Conservation (phyloP, 2,329 filamentous ascomycete genomes). For the Pestalotiopsis sp. region DNA sequence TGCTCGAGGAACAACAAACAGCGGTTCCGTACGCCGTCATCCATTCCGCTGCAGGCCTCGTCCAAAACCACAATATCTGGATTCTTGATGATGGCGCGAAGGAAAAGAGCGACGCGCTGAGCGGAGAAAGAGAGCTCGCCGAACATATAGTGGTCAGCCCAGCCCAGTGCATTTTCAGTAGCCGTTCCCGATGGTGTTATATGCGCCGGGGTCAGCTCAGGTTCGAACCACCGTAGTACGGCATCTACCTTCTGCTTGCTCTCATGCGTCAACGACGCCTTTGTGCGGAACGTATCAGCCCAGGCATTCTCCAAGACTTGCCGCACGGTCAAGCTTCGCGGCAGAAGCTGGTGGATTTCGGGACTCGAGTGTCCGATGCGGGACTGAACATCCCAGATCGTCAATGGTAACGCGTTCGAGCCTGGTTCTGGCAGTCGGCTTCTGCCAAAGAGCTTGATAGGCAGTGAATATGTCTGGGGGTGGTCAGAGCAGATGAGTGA, state of each 20-base stretch:
- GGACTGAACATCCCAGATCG: conserved; percentile 88
- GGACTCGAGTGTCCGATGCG: conserved; percentile 92
- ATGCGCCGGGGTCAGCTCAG: conserved; percentile 66
- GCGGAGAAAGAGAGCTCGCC: conserved; percentile 76
- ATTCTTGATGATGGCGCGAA: conserved; percentile 77
- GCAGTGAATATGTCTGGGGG: conserved; percentile 87
- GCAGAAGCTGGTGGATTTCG: conserved; percentile 92
- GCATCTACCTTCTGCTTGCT: conserved; percentile 64
- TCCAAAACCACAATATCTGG: conserved; percentile 83
- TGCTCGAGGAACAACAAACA: conserved; percentile 77
- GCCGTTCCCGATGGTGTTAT: conserved; percentile 18
- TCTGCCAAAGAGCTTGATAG: conserved; percentile 82
- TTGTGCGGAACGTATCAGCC: conserved; percentile 80
- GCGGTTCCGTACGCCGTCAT: conserved; percentile 78
- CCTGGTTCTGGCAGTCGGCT: conserved; percentile 76
- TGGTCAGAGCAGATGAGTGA: conserved; percentile 94
- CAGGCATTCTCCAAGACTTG: conserved; percentile 82
- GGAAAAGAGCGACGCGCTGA: conserved; percentile 82
- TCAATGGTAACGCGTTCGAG: conserved; percentile 67
- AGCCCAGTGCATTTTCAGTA: conserved; percentile 42
- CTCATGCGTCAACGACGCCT: conserved; percentile 61
- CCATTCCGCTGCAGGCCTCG: conserved; percentile 86
- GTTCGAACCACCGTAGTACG: conserved; percentile 73
- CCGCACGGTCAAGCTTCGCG: conserved; percentile 71
- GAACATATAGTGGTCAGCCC: conserved; percentile 69